These are phyloP conservation scores for Hericium alpestre DNA, from an alignment of 768 basidiomycete genomes.

Conservation along the genomic window DNA sequence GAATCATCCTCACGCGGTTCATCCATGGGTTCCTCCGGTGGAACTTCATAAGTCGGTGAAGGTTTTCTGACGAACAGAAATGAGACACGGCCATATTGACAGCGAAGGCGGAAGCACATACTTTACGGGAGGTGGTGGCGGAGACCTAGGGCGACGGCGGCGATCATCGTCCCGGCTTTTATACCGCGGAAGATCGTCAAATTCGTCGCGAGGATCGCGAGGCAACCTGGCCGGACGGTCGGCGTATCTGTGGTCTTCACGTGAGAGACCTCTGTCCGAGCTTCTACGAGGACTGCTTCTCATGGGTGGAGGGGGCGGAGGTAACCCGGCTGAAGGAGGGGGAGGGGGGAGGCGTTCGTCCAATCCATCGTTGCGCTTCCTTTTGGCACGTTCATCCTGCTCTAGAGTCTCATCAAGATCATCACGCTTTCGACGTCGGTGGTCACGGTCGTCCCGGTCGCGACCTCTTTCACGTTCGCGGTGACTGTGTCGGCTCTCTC, in stretches of 20 bases:
- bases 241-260: slow-evolving; percentile 40
- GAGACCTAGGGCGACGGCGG: slow-evolving; percentile 16
- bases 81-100: slow-evolving; percentile 2
- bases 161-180: slow-evolving; percentile 31
- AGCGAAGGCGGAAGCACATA: slow-evolving; percentile 19
- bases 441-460: slow-evolving; percentile 39
- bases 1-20: slow-evolving; percentile 93
- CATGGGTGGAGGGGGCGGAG: slow-evolving; percentile 27
- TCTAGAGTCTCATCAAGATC: slow-evolving; percentile 44
- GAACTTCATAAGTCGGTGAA: slow-evolving; percentile 62
- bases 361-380: slow-evolving; percentile 49
- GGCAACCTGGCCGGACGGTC: slow-evolving; percentile 32
- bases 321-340: slow-evolving; percentile 34
- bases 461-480: slow-evolving; percentile 36
- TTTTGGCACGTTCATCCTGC: slow-evolving; percentile 49
- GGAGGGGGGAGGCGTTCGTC: slow-evolving; percentile 34
- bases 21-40: slow-evolving; percentile 57
- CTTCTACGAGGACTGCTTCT: slow-evolving; percentile 41
- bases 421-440: slow-evolving; percentile 54
- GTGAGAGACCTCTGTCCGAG: slow-evolving; percentile 38
- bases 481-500: slow-evolving; percentile 43
- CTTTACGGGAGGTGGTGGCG: slow-evolving; percentile 36
- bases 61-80: slow-evolving; percentile 37
- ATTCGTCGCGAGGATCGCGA: slow-evolving; percentile 50
- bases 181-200: slow-evolving; percentile 42